Percentiles rank a stretch among this genome's conserved stretches.
Evolutionary conservation across 371 early-diverging fungal species (phyloP).

Genomic region (Apophysomyces elegans): DNA sequence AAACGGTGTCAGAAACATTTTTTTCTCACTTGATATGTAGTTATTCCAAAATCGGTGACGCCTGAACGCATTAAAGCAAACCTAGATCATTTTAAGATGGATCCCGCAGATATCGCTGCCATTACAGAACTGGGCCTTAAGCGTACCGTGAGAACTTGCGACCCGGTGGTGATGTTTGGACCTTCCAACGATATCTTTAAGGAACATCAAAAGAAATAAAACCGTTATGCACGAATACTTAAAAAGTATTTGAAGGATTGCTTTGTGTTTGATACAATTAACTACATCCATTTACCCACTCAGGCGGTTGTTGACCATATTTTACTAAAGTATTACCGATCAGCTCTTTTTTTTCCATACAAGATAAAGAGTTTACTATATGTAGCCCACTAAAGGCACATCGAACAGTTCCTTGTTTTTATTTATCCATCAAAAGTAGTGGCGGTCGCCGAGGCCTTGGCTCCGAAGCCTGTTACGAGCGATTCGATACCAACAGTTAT

Average conservation of each 20-base stretch:
- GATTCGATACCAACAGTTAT: conserved; percentile 2
- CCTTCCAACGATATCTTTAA: conserved; percentile 38
- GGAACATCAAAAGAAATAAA: conserved; percentile 21
- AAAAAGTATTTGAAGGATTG: too few relatives aligned
- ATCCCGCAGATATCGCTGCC: conserved; percentile 35
- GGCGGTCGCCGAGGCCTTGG: not conserved
- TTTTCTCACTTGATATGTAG: conserved; percentile 29
- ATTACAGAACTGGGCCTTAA: conserved; percentile 36
- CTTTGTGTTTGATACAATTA: too few relatives aligned
- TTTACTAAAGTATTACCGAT: too few relatives aligned
- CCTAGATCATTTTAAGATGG: conserved; percentile 38
- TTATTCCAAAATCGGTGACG: conserved; percentile 64
- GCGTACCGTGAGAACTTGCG: conserved; percentile 34
- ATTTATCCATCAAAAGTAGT: conserved; percentile 10
- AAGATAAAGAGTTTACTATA: too few relatives aligned
- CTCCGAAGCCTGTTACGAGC: not conserved
- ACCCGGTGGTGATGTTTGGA: conserved; percentile 38
- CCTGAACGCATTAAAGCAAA: conserved; percentile 54
- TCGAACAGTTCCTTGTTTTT: not conserved
- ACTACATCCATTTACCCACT: too few relatives aligned
- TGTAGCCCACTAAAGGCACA: too few relatives aligned
- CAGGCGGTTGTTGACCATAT: too few relatives aligned
- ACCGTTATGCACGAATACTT: too few relatives aligned
- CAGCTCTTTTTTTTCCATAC: too few relatives aligned
- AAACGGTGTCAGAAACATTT: not conserved